Base-by-base conservation (phyloP, 2,329 filamentous ascomycete genomes). In the Colletotrichum gloeosporioides region DNA sequence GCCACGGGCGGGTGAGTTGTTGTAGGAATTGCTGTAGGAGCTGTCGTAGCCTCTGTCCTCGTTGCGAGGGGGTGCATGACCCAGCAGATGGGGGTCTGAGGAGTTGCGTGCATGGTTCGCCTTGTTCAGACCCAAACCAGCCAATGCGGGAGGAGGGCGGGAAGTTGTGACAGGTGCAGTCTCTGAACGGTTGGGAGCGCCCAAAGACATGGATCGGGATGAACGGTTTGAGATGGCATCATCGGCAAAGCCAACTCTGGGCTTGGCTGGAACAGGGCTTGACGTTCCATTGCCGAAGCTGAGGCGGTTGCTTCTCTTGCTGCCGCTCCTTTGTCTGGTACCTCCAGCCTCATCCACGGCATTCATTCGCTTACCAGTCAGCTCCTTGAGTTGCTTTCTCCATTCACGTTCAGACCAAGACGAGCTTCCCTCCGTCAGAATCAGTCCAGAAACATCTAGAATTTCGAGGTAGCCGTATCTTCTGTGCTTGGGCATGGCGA, bases 391-490 rank as follows among this genome's bases (percentile, higher is more conserved):
- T 81, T 94, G 92, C 82, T 93, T 94, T 79, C 96, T 92, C 97
- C 97, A 99, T 79, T 98, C 95, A 29, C 93, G 90, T 85, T 99
- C 97, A 61, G 89, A 93, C 96, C 96, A 98, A 29, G 85, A 88
- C 25, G 91, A 87, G 83, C 94, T 98, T 25, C 94, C 95, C 4
- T 95, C 91, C 4, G 93, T 93, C 78, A 94, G 90, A 77, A 99
- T 96, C 57, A 99, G 87, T 69, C 90, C 90, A 6, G 93, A 93
- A 18, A 99, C 95, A 82, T 99, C 97, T 72, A 96, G 86, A 44
- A 96, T 92, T 81, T 99, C 97, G 31, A 99, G 87, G 81, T 99
- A 99, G 1, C 96, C 96, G 81, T 98, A 98, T 78, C 95, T 91
- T 69, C 93, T 92, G 80, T 97, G 93, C 80, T 95, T 95, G 0